Percentiles rank a stretch among this genome's conserved stretches.
phyloP scores from a whole-genome alignment of 345 rosid genomes.

The Brassica cretica region DNA sequence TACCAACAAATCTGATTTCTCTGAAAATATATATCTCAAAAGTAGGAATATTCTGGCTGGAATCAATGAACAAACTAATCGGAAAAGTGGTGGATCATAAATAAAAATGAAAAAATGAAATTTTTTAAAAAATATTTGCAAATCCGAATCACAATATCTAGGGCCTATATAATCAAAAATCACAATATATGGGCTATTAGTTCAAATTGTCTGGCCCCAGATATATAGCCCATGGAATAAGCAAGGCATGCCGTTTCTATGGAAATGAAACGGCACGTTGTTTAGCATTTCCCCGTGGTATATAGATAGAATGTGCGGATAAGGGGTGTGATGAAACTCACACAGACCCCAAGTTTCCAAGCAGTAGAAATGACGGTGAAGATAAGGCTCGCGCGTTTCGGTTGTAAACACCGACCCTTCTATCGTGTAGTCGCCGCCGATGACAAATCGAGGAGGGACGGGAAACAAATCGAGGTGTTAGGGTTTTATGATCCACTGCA shows the following conservation, averaged over 20 bases:
- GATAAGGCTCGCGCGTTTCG: slow-evolving; percentile 71
- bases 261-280: not conserved
- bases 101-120: no score
- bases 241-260: not conserved
- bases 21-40: not conserved
- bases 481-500: slow-evolving; percentile 83
- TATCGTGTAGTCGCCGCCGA: slow-evolving; percentile 78
- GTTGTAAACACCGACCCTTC: slow-evolving; percentile 74
- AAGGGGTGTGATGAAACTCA: not conserved
- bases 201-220: not conserved
- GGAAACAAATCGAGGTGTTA: slow-evolving; percentile 78
- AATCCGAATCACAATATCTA: no score
- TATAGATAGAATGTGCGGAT: not conserved
- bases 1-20: not conserved
- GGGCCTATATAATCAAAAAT: not conserved
- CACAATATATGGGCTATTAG: not conserved
- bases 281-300: not conserved
- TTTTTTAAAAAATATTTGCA: no score
- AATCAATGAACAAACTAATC: not conserved
- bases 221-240: not conserved
- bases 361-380: slow-evolving; percentile 59
- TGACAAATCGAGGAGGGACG: slow-evolving; percentile 84
- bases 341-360: not conserved
- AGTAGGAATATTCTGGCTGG: not conserved
- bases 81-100: no score